Evolutionary conservation across 305 asterid genomes (phyloP).

Genomic region (Galium porrigens): DNA sequence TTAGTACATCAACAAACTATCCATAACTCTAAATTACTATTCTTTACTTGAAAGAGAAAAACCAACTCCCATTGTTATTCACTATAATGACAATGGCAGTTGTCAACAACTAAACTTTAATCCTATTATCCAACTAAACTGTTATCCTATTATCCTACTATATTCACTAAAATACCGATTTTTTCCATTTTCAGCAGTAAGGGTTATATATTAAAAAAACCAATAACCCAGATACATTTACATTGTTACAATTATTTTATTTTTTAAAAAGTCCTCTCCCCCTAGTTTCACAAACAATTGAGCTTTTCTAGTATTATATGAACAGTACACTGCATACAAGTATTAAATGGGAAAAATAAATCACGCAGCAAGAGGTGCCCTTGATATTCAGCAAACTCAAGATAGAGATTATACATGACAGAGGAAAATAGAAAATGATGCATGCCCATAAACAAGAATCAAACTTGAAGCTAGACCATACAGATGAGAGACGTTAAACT

Average conservation of each 20-base stretch:
- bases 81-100: not conserved
- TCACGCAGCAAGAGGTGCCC: not conserved
- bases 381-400: not conserved
- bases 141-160: not conserved
- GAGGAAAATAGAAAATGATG: not conserved
- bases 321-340: not conserved
- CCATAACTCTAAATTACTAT: not conserved
- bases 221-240: not conserved
- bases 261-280: not conserved
- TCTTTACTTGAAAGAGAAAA: not conserved
- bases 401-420: not conserved
- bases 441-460: not conserved
- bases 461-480: conserved; percentile 34
- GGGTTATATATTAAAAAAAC: not conserved
- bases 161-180: not conserved
- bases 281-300: not conserved
- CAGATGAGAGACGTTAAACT: conserved; percentile 77
- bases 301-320: not conserved
- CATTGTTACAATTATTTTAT: not conserved
- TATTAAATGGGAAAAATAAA: not conserved
- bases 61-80: not conserved
- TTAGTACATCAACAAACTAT: not conserved
- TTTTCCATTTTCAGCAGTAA: not conserved
- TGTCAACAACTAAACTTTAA: not conserved
- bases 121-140: not conserved